Evolutionary conservation across 306 rosid genomes (phyloP).

Genomic region (Oemleria cerasiformis): DNA sequence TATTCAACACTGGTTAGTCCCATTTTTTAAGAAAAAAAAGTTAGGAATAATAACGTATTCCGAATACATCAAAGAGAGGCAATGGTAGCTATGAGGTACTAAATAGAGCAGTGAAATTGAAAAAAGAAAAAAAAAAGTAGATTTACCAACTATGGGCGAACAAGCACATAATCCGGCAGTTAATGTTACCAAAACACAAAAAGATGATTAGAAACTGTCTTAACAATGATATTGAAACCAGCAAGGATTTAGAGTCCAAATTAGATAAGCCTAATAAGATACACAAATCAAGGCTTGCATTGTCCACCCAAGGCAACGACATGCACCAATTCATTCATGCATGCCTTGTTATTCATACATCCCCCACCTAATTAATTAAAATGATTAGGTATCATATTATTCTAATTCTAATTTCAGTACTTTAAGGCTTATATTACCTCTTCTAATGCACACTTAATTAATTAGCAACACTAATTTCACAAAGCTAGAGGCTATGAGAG

Average conservation of each 20-base stretch:
- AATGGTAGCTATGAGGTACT: not conserved
- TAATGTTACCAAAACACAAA: slow-evolving; percentile 9
- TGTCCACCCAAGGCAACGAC: slow-evolving; percentile 36
- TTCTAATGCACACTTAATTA: no score
- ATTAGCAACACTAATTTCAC: no score
- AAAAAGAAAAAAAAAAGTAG: not conserved
- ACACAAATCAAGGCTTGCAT: slow-evolving; percentile 45
- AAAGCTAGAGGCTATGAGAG: no score
- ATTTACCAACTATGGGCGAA: not conserved
- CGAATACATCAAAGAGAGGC: no score
- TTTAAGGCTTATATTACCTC: no score
- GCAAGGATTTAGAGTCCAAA: not conserved
- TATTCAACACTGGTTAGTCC: no score
- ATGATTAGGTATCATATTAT: slow-evolving; percentile 22
- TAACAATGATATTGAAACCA: not conserved
- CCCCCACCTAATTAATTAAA: slow-evolving; percentile 17
- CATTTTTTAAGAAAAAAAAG: no score
- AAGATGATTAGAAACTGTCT: slow-evolving; percentile 4
- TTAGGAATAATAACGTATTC: no score
- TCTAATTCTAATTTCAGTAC: no score
- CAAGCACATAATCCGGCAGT: slow-evolving; percentile 9
- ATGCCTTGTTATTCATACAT: not conserved
- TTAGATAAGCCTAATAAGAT: not conserved
- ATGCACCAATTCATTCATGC: slow-evolving; percentile 28
- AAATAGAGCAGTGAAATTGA: not conserved